These are phyloP conservation scores for Cyberlindnera sargentensis DNA, from an alignment of 805 yeast species.

Conservation along the genomic window DNA sequence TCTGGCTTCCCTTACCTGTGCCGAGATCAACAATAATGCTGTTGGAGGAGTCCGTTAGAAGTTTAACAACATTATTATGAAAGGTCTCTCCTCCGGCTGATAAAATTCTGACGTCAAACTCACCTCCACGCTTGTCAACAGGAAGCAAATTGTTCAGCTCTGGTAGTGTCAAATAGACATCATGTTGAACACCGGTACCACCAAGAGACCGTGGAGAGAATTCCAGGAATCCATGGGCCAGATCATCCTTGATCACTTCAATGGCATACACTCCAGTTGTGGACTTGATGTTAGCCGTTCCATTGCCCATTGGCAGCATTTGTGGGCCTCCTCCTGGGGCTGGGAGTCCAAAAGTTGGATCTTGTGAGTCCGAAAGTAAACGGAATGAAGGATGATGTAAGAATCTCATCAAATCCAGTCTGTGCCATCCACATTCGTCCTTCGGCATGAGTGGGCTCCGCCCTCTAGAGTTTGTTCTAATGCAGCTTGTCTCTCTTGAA, in stretches of 20 bases:
- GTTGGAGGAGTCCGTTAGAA: conserved; percentile 12
- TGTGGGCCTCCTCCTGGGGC: conserved; percentile 35
- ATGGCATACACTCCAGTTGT: conserved; percentile 66
- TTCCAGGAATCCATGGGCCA: conserved; percentile 48
- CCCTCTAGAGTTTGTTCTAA: conserved; percentile 44
- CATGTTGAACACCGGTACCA: conserved; percentile 55
- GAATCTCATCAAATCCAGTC: conserved; percentile 71
- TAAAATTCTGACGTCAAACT: conserved; percentile 45
- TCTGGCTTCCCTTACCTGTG: conserved; percentile 31
- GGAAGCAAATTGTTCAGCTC: conserved; percentile 34
- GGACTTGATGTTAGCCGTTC: conserved; percentile 41
- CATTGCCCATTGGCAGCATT: conserved; percentile 39
- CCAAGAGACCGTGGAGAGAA: conserved; percentile 48
- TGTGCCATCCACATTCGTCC: conserved; percentile 84
- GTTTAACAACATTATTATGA: conserved; percentile 40
- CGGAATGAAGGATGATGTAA: conserved; percentile 76
- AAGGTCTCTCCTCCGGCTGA: conserved; percentile 53
- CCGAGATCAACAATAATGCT: conserved; percentile 31
- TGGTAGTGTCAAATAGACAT: conserved; percentile 41
- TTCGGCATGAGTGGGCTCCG: conserved; percentile 43
- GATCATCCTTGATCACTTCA: conserved; percentile 48
- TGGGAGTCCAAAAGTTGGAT: conserved; percentile 30
- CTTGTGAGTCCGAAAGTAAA: conserved; percentile 55
- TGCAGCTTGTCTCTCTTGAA: conserved; percentile 56
- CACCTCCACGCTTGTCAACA: conserved; percentile 25